phyloP scores from a whole-genome alignment of 2,329 filamentous ascomycete genomes.

The Colletotrichum falcatum region DNA sequence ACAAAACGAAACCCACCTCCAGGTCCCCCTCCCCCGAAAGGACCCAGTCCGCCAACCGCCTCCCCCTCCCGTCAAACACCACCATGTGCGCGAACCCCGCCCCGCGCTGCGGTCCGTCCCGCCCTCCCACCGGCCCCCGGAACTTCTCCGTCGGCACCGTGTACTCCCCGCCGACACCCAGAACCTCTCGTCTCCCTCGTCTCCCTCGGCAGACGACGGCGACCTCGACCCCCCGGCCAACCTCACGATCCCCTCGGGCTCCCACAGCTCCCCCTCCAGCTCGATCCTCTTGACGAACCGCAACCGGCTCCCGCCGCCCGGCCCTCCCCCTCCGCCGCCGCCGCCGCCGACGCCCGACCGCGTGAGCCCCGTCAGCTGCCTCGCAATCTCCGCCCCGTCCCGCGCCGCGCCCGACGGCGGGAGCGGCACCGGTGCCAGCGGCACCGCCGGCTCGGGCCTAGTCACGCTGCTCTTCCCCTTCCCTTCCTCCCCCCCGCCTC shows the following conservation, averaged over 20 bases:
- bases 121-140: slow-evolving; percentile 56
- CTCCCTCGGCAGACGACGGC: background rate
- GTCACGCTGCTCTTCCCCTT: slow-evolving; percentile 49
- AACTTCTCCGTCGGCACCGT: slow-evolving; percentile 54
- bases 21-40: slow-evolving; percentile 51
- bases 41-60: slow-evolving; percentile 57
- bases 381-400: slow-evolving; percentile 52
- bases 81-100: slow-evolving; percentile 59
- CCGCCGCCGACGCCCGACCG: slow-evolving; percentile 45
- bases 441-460: slow-evolving; percentile 44
- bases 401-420: slow-evolving; percentile 51
- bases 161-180: slow-evolving; percentile 59
- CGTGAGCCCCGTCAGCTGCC: slow-evolving; percentile 50
- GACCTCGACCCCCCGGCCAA: slow-evolving; percentile 44
- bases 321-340: background rate
- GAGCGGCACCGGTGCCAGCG: slow-evolving; percentile 51
- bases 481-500: no score
- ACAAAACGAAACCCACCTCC: slow-evolving; percentile 22
- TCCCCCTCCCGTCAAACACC: slow-evolving; percentile 57
- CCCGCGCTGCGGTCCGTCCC: slow-evolving; percentile 61
- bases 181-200: slow-evolving; percentile 50
- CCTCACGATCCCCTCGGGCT: slow-evolving; percentile 62
- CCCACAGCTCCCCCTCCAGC: slow-evolving; percentile 59
- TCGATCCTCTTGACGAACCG: slow-evolving; percentile 55
- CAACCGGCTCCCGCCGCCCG: slow-evolving; percentile 51